phyloP scores from a whole-genome alignment of 257 asterid genomes.

The Nicotiana knightiana region DNA sequence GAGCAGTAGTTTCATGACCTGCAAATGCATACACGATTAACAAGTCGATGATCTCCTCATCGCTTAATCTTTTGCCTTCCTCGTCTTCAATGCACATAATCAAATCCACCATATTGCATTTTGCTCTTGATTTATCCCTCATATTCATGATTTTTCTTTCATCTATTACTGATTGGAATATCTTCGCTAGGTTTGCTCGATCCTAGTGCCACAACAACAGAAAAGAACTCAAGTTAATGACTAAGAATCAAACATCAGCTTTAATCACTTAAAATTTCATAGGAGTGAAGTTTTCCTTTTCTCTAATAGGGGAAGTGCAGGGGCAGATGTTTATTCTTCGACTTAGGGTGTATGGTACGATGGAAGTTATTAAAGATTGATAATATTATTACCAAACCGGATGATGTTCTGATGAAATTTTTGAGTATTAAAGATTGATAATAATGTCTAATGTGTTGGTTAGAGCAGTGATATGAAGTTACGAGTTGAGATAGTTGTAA shows the following conservation, averaged over 20 bases:
- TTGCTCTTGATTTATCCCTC: neutral
- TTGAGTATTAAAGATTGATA: no score
- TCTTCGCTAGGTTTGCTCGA: neutral
- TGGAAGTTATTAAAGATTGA: no score
- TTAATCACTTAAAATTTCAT: no score
- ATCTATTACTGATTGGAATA: slow-evolving; percentile 4
- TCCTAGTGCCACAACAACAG: neutral
- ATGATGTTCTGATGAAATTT: no score
- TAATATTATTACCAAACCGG: no score
- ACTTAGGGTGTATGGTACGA: no score
- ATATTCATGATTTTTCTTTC: neutral
- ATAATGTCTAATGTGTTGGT: no score
- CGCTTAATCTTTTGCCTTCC: neutral
- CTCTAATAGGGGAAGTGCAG: neutral
- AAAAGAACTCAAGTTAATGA: no score
- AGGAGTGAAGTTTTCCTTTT: no score
- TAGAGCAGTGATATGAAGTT: no score
- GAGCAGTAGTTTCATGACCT: slow-evolving; percentile 9
- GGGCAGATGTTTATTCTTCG: neutral
- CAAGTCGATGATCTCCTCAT: slow-evolving; percentile 11
- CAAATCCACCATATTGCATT: slow-evolving; percentile 7
- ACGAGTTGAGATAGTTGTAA: no score
- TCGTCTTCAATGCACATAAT: slow-evolving; percentile 1
- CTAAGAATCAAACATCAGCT: neutral
- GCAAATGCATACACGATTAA: neutral